Percentiles rank a stretch among this genome's conserved stretches.
These are phyloP conservation scores for Petunia axillaris DNA, from an alignment of 257 asterid genomes.

Conservation along the genomic window DNA sequence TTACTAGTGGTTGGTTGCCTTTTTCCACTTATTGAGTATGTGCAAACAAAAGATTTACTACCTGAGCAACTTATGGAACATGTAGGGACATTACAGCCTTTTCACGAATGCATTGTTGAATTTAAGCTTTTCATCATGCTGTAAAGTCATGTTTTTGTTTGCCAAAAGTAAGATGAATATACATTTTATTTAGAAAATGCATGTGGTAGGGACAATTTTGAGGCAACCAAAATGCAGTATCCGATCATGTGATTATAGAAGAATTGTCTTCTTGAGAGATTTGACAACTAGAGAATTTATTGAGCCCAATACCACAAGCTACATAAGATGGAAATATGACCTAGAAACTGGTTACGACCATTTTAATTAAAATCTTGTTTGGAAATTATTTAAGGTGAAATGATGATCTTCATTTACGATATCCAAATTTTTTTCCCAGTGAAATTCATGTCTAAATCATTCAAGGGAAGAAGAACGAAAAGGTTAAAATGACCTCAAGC, in stretches of 20 bases:
- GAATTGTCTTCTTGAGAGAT: conserved; percentile 23
- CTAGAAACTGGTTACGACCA: background rate
- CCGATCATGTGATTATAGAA: background rate
- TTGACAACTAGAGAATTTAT: conserved; percentile 9
- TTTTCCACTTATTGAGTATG: background rate
- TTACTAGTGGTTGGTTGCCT: conserved; percentile 19
- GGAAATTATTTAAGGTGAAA: too few species aligned
- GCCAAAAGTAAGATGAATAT: background rate
- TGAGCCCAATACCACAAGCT: background rate
- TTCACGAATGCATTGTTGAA: conserved; percentile 14
- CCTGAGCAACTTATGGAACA: background rate
- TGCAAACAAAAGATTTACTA: background rate
- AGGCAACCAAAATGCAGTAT: conserved; percentile 1
- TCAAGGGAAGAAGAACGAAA: too few species aligned
- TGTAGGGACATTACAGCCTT: conserved; percentile 16
- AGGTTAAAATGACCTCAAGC: too few species aligned
- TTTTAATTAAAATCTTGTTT: too few species aligned
- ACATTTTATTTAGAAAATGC: background rate
- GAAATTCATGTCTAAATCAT: too few species aligned
- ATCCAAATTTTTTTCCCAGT: too few species aligned
- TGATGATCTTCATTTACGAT: too few species aligned
- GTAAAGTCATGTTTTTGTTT: conserved; percentile 3
- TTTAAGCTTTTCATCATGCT: conserved; percentile 8
- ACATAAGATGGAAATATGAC: background rate
- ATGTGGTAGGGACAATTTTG: conserved; percentile 17